Base-by-base conservation (phyloP, 2,329 filamentous ascomycete species). In the Phaeosphaeriaceae sp. region DNA sequence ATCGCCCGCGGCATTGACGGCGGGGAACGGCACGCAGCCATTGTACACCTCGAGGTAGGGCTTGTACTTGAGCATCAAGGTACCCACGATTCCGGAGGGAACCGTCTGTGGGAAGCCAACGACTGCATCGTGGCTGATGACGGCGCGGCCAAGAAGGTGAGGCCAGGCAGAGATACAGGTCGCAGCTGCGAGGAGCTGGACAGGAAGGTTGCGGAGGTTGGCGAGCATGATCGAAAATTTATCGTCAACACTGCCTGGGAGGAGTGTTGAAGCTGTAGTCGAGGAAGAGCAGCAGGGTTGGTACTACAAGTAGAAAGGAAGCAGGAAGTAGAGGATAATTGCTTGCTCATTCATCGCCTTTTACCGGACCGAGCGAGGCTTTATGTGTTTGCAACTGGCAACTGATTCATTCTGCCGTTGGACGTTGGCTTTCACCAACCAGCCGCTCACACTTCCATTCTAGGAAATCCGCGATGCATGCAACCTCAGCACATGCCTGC, bases 11-110 rank as follows among this genome's bases (percentile, higher is more conserved):
- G 80, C 80, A 60, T 89, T 84, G 1, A 89, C 86, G 1, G 83
- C 86, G 0, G 86, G 86, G 67, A 87, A 89, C 0, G 86, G 85
- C 9, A 88, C 86, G 60, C 87, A 89, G 47, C 87, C 86, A 64
- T 85, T 84, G 19, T 81, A 79, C 5, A 88, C 82, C 11, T 85
- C 65, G 6, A 88, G 78, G 53, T 78, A 80, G 0, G 85, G 86
- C 73, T 88, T 82, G 73, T 86, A 88, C 53, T 83, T 82, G 44
- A 84, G 69, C 62, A 85, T 85, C 22, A 86, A 69, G 2, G 77
- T 69, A 15, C 86, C 86, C 0, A 74, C 69, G 1, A 75, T 75
- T 5, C 78, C 79, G 44, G 73, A 76, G 0, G 86, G 85, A 0
- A 87, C 83, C 0, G 83, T 81, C 68, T 87, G 67, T 0, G 80